phyloP scores from a whole-genome alignment of 371 early-diverging fungal genomes.

The Rhizopus sp. region DNA sequence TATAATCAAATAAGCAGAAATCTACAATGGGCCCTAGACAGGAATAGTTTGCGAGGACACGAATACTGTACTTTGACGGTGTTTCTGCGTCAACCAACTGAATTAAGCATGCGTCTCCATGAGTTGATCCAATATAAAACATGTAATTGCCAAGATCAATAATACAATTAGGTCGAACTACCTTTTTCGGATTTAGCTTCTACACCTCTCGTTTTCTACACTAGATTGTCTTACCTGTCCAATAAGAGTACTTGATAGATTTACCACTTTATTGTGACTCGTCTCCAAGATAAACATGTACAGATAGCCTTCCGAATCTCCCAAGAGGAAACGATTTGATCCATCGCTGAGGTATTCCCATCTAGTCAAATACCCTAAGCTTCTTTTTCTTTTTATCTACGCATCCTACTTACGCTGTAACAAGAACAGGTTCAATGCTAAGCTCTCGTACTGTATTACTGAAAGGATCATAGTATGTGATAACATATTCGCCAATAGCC shows the following conservation, averaged over 20 bases:
- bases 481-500: slow-evolving; percentile 70
- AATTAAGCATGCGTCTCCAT: slow-evolving; percentile 81
- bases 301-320: slow-evolving; percentile 73
- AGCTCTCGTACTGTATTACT: slow-evolving; percentile 27
- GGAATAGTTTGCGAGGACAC: slow-evolving; percentile 55
- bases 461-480: slow-evolving; percentile 52
- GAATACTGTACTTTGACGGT: slow-evolving; percentile 37
- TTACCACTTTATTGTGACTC: slow-evolving; percentile 16
- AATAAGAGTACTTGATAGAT: slow-evolving; percentile 12
- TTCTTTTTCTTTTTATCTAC: neutral
- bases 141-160: slow-evolving; percentile 66
- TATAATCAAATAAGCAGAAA: slow-evolving; percentile 74
- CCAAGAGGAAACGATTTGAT: slow-evolving; percentile 63
- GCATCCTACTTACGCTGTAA: slow-evolving; percentile 23
- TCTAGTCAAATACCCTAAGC: slow-evolving; percentile 18
- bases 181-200: neutral
- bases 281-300: slow-evolving; percentile 57
- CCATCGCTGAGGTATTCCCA: slow-evolving; percentile 44
- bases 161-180: slow-evolving; percentile 61
- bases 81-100: slow-evolving; percentile 37
- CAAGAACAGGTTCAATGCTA: slow-evolving; percentile 53
- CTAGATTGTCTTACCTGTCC: slow-evolving; percentile 17
- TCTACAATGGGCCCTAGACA: slow-evolving; percentile 84
- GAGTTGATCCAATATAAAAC: slow-evolving; percentile 81
- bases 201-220: neutral